Evolutionary conservation across 176 grass and related monocot genomes (phyloP).

Genomic region (Zizania latifolia): DNA sequence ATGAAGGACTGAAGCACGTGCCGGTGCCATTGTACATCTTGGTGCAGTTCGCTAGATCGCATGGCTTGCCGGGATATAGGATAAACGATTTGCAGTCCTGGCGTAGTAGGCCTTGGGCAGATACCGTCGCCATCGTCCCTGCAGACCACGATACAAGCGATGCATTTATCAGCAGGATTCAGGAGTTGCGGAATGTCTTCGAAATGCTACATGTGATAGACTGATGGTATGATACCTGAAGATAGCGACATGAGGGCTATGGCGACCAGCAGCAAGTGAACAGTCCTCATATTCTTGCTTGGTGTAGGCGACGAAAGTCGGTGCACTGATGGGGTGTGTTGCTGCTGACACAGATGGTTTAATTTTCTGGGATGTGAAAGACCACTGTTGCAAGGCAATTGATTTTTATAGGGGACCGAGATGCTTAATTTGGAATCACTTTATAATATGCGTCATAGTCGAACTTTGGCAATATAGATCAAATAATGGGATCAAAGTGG

Average conservation of each 20-base stretch:
- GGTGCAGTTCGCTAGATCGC: background rate
- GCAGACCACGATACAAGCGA: background rate
- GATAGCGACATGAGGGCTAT: slow-evolving; percentile 22
- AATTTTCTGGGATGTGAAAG: background rate
- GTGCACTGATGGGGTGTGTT: background rate
- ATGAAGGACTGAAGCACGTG: background rate
- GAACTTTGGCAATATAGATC: background rate
- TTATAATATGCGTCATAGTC: too few relatives aligned
- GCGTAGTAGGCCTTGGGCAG: background rate
- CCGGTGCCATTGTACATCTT: background rate
- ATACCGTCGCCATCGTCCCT: background rate
- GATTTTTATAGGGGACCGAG: background rate
- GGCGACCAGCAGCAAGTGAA: background rate
- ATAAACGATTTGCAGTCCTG: background rate
- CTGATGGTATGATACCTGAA: too few relatives aligned
- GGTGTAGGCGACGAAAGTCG: background rate
- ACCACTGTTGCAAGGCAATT: background rate
- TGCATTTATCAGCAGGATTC: background rate
- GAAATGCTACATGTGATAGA: too few relatives aligned
- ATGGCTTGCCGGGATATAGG: background rate
- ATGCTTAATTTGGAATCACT: background rate
- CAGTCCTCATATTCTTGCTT: background rate
- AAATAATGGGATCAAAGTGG: too few relatives aligned
- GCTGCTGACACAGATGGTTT: background rate
- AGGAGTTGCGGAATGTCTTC: background rate